These are phyloP conservation scores for Trichoderma parareesei DNA, from an alignment of 495 filamentous ascomycete species.

Conservation along the genomic window DNA sequence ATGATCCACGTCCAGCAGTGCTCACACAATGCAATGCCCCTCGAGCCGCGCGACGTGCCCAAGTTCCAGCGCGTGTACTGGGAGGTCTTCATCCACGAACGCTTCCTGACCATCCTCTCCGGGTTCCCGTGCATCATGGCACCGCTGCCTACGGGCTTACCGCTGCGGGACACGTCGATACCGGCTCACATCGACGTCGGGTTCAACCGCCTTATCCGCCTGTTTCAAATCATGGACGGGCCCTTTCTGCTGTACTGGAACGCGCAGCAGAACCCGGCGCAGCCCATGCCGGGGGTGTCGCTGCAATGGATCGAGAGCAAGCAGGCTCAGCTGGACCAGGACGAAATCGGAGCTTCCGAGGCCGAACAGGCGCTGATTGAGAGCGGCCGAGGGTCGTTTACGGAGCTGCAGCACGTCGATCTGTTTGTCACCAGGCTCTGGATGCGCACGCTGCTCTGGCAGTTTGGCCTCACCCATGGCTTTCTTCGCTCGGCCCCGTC, in stretches of 20 bases:
- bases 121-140: conserved; percentile 11
- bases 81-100: conserved; percentile 14
- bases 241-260: conserved; percentile 13
- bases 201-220: conserved; percentile 11
- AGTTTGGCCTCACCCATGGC: conserved; percentile 11
- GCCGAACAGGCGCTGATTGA: conserved; percentile 2
- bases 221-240: conserved; percentile 13
- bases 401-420: conserved; percentile 13
- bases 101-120: conserved; percentile 12
- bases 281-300: background rate
- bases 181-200: conserved; percentile 12
- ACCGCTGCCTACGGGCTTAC: conserved; percentile 8
- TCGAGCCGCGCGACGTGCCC: conserved; percentile 9
- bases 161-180: background rate
- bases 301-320: conserved; percentile 13
- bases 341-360: conserved; percentile 6
- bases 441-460: conserved; percentile 15
- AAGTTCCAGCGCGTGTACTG: conserved; percentile 12
- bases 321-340: conserved; percentile 12
- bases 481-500: conserved; percentile 12
- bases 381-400: background rate
- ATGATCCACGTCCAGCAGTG: conserved; percentile 7
- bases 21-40: background rate
- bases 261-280: conserved; percentile 12
- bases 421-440: conserved; percentile 14